Evolutionary conservation across 164 flowering plant species (phyloP).

Genomic region (Annona cherimola): DNA sequence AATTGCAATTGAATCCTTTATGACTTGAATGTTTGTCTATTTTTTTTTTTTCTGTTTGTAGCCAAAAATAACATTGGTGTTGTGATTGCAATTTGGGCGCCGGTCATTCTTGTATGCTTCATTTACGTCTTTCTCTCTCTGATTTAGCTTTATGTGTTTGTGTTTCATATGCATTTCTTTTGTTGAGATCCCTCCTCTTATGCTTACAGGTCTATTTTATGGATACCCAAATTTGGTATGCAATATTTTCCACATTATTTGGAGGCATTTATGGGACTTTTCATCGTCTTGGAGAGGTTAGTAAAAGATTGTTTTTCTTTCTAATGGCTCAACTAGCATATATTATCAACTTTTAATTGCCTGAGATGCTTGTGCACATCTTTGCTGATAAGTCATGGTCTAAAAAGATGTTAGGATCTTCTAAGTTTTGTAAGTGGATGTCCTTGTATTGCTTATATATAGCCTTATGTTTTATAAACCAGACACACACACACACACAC

Average conservation of each 20-base stretch:
- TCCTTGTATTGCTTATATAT: no score
- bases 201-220: conserved; percentile 81
- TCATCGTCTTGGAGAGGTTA: conserved; percentile 97
- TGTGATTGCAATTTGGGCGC: conserved; percentile 94
- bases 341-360: neutral
- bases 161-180: neutral
- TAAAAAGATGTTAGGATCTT: no score
- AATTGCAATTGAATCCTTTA: no score
- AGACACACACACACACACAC: no score
- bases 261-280: conserved; percentile 98
- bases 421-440: no score
- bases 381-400: no score
- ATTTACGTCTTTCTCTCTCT: neutral
- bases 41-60: conserved; percentile 40
- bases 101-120: conserved; percentile 77
- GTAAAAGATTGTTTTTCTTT: conserved; percentile 4
- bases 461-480: no score
- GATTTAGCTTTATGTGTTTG: neutral
- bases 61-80: conserved; percentile 93
- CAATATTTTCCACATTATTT: conserved; percentile 90
- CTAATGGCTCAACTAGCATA: neutral
- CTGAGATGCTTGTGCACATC: no score
- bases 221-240: conserved; percentile 99
- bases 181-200: conserved; percentile 1
- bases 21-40: no score